These are phyloP conservation scores for Shiraia sp. DNA, from an alignment of 2,329 filamentous ascomycete species.

Conservation along the genomic window DNA sequence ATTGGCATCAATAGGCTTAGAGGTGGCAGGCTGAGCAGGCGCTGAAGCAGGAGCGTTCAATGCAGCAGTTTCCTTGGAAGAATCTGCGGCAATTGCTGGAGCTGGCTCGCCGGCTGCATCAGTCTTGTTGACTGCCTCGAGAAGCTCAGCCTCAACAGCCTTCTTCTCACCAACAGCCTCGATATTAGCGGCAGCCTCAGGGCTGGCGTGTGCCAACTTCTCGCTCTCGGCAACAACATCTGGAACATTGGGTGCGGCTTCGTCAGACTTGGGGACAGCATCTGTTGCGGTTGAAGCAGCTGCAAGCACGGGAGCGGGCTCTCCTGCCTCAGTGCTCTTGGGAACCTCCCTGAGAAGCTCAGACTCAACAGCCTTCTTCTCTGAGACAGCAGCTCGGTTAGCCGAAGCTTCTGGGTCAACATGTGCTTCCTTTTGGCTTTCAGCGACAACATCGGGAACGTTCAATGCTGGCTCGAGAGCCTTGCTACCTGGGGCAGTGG, in stretches of 20 bases:
- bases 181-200: conserved; percentile 68
- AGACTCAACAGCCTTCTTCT: conserved; percentile 71
- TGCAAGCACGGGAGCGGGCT: conserved; percentile 26
- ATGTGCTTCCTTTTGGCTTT: conserved; percentile 69
- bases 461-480: too few species aligned
- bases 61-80: conserved; percentile 34
- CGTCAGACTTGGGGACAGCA: conserved; percentile 28
- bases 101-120: conserved; percentile 51
- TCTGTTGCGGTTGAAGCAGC: conserved; percentile 17
- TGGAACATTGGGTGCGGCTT: conserved; percentile 47
- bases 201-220: conserved; percentile 62
- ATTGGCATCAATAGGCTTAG: conserved; percentile 30
- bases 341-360: conserved; percentile 59
- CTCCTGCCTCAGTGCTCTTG: conserved; percentile 47
- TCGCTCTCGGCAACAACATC: conserved; percentile 73
- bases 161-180: conserved; percentile 72
- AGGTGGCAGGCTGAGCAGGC: conserved; percentile 28
- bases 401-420: conserved; percentile 68
- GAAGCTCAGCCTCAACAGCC: conserved; percentile 70
- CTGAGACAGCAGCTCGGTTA: conserved; percentile 64
- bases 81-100: conserved; percentile 6
- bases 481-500: too few species aligned
- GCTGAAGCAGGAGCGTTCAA: conserved; percentile 46
- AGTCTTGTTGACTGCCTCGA: conserved; percentile 60
- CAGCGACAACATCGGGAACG: conserved; percentile 64